Evolutionary conservation across 2,329 filamentous ascomycete genomes (phyloP), one percentile per base, ranked within the genome.

Genomic region (Berkeleyomyces basicola): DNA sequence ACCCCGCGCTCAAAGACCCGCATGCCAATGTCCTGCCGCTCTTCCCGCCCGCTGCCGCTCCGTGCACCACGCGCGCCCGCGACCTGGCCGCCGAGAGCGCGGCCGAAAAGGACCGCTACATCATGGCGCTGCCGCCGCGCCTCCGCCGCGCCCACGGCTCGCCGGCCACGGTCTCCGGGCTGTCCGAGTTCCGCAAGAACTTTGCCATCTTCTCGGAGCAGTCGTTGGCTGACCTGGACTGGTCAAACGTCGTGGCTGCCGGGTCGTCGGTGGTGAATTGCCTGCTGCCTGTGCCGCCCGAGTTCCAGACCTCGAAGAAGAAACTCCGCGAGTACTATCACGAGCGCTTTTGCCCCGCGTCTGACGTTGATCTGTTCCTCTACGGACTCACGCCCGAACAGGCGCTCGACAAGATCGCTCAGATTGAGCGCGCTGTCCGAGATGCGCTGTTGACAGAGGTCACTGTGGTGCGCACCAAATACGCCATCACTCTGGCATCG

Each of bases 351-450:
- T 87, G 87, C 9, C 89, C 89, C 0, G 88, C 89, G 0, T 92
- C 88, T 3, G 90, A 95, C 71, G 87, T 95, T 7, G 90, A 95
- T 70, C 78, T 95, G 2, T 95, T 95, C 70, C 74, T 95, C 39
- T 92, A 93, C 68, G 89, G 85, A 0, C 77, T 95, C 66, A 84
- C 79, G 7, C 87, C 93, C 68, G 82, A 90, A 58, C 76, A 91
- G 70, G 89, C 87, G 0, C 76, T 90, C 16, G 83, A 90, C 69
- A 93, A 95, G 76, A 93, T 95, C 72, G 86, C 86, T 70, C 77
- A 88, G 67, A 92, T 95, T 65, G 90, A 95, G 71, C 74, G 77
- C 31, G 79, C 77, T n/a, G 79, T 95, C 67, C 83, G 82, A 53
- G 86, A 93, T 72, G 83, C 86, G 3, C 85, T 95, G 61, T 76